phyloP scores from a whole-genome alignment of 78 protist species.

The Dictyostelium brefeldianum region DNA sequence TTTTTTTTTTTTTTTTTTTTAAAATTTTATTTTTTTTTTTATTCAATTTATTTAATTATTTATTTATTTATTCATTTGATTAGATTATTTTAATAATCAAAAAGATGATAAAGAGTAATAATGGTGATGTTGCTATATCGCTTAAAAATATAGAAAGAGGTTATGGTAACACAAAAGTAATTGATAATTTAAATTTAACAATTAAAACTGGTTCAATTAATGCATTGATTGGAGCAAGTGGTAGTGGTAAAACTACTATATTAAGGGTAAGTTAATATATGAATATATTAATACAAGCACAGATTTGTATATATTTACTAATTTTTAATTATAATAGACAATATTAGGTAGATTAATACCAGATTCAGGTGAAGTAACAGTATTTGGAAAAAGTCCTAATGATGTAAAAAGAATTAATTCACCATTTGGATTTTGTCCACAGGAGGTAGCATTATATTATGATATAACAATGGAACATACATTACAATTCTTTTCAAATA shows the following conservation, averaged over 20 bases:
- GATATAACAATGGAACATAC: constrained; percentile 72
- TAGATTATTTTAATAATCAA: too few relatives aligned
- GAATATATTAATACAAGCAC: too few relatives aligned
- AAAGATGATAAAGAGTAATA: not conserved
- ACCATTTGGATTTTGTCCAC: constrained; percentile 80
- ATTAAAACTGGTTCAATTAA: constrained; percentile 53
- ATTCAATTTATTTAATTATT: too few relatives aligned
- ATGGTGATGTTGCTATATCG: not conserved
- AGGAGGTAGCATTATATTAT: constrained; percentile 77
- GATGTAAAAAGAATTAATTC: constrained; percentile 3
- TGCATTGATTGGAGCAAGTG: constrained; percentile 79
- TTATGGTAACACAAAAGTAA: constrained; percentile 44
- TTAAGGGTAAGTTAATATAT: constrained; percentile 2
- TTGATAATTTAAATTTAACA: constrained; percentile 18
- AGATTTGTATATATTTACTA: not conserved
- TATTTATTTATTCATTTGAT: too few relatives aligned
- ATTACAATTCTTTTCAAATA: constrained; percentile 39
- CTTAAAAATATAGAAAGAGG: constrained; percentile 22
- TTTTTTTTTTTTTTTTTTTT: too few relatives aligned
- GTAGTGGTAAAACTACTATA: constrained; percentile 75
- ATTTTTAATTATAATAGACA: not conserved
- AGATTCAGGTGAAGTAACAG: constrained; percentile 44
- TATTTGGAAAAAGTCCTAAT: constrained; percentile 62
- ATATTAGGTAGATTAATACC: constrained; percentile 33
- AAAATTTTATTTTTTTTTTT: not conserved